A percentile compares a stretch with the other conserved stretches of the same genome.
phyloP scores from a whole-genome alignment of 129 eudicot genomes.

The Oenanthe sinensis region DNA sequence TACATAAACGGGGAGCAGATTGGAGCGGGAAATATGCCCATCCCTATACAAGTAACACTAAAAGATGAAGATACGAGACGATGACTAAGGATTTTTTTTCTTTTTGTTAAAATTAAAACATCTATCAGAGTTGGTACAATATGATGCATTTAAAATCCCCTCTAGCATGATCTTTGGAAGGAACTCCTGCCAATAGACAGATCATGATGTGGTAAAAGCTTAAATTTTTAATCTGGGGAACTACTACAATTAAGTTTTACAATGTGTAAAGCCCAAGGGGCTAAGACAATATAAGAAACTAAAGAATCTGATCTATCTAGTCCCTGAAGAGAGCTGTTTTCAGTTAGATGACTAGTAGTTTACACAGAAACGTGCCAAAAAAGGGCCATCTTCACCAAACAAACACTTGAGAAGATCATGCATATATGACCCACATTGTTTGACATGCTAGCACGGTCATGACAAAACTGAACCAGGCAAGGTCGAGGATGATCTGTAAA shows the following conservation, averaged over 20 bases:
- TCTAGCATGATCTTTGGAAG: neutral
- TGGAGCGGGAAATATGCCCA: too few relatives aligned
- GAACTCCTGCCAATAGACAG: conserved; percentile 15
- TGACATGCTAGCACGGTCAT: neutral
- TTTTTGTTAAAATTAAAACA: neutral
- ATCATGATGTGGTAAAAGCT: conserved; percentile 21
- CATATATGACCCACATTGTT: neutral
- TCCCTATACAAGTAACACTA: neutral
- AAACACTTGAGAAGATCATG: neutral
- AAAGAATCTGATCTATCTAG: conserved; percentile 5
- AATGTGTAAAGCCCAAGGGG: conserved; percentile 21
- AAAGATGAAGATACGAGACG: neutral
- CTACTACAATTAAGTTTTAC: conserved; percentile 19
- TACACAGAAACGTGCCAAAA: conserved; percentile 13
- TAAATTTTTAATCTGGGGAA: conserved; percentile 13
- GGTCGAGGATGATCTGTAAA: neutral
- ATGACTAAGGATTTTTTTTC: neutral
- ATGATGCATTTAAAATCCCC: neutral
- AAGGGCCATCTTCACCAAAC: neutral
- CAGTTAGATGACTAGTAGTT: conserved; percentile 19
- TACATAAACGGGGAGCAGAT: too few relatives aligned
- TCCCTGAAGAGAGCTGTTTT: neutral
- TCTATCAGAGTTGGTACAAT: neutral
- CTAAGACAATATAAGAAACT: neutral
- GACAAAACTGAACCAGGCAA: neutral